Base-by-base conservation (phyloP, 179 eudicot genomes). In the Patellifolia procumbens region DNA sequence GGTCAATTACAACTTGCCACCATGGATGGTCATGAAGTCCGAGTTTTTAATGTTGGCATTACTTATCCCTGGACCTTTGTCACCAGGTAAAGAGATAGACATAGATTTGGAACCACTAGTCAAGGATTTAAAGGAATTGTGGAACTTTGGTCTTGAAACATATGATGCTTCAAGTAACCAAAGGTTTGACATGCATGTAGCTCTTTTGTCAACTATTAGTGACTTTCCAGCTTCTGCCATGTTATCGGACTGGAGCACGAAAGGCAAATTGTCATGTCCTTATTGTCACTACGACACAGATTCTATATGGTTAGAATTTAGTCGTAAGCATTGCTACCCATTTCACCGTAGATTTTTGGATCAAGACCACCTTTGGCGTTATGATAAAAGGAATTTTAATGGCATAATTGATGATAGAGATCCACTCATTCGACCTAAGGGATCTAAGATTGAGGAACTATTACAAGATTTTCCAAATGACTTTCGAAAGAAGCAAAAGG, bases 211-310 rank as follows among this genome's bases (percentile, higher is more conserved):
- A 2, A 67, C 69, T 4, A 68, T 68, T 28, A 76, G 37, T 68
- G 80, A 77, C 59, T 68, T 77, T 69, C 68, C 80, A 1, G 60
- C 51, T 2, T 77, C 70, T 45, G 70, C 68, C 29, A 77, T 69
- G 58, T 29, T 60, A 31, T 77, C 69, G 1, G 62, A 75, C 3
- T 70, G n/a, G 37, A 61, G 70, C 11, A 60, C 60, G 0, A 77
- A 77, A 70, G 75, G 80, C 0, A 19, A 55, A 16, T 24, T 53
- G 10, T 3, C 22, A 9, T 60, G 48, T 7, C 42, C 35, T 48
- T 39, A 10, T n/a, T 69, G 68, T 68, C 68, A 69, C 22, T 42
- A 68, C 59, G 68, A 51, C 15, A 76, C 73, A 28, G 20, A 7
- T 31, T 6, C 13, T 15, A 3, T 10, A 9, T 43, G 15, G 15